These are phyloP conservation scores for Curvularia eragrostidis DNA, from an alignment of 2,329 filamentous ascomycete genomes.

Conservation along the genomic window DNA sequence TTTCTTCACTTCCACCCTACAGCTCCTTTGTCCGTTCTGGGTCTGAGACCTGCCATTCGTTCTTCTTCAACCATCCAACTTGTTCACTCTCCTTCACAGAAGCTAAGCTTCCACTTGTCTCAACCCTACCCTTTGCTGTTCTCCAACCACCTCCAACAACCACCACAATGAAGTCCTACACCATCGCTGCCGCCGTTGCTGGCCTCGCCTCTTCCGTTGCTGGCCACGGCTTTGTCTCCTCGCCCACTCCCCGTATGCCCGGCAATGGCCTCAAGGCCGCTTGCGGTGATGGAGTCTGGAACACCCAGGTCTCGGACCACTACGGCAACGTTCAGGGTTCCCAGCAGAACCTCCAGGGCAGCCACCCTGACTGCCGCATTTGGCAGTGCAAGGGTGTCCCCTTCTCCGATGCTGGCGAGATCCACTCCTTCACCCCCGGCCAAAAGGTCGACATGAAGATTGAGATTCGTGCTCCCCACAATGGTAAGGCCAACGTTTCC, in stretches of 20 bases:
- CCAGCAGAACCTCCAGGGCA: constrained; percentile 54
- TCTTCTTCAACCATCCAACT: constrained; percentile 40
- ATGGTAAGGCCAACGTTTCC: constrained; percentile 64
- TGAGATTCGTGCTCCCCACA: constrained; percentile 61
- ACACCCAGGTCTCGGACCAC: constrained; percentile 61
- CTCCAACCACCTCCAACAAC: constrained; percentile 21
- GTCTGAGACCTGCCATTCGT: constrained; percentile 52
- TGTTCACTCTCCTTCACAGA: constrained; percentile 42
- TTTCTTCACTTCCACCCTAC: constrained; percentile 32
- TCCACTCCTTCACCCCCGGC: constrained; percentile 60
- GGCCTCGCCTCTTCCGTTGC: constrained; percentile 56
- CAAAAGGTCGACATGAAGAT: constrained; percentile 56
- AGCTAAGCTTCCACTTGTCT: constrained; percentile 44
- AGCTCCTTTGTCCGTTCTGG: constrained; percentile 37
- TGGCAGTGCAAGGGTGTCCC: constrained; percentile 67
- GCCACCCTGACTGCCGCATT: constrained; percentile 61
- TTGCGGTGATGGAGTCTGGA: constrained; percentile 63
- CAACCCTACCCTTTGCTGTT: constrained; percentile 22
- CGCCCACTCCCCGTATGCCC: constrained; percentile 58
- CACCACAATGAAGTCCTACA: constrained; percentile 53
- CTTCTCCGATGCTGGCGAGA: constrained; percentile 60
- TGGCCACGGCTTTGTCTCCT: constrained; percentile 62
- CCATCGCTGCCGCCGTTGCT: constrained; percentile 52
- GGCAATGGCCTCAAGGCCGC: constrained; percentile 59
- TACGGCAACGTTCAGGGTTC: constrained; percentile 65